phyloP scores from a whole-genome alignment of 768 basidiomycete species.

The Suillus plorans region DNA sequence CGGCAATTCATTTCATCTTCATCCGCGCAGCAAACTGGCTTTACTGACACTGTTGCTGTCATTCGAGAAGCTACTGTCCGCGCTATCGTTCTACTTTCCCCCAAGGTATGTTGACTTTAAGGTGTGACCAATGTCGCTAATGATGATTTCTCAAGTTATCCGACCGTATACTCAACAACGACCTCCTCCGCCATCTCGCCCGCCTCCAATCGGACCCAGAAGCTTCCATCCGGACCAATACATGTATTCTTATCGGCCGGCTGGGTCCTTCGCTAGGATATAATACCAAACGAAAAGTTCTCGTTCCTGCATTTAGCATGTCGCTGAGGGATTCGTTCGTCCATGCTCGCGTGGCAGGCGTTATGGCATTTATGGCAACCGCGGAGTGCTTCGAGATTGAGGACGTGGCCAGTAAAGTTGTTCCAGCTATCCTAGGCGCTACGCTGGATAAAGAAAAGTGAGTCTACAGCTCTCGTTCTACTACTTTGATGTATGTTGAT shows the following conservation, averaged over 20 bases:
- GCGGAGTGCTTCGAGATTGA: conserved; percentile 86
- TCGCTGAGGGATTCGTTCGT: conserved; percentile 90
- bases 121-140: not conserved
- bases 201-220: conserved; percentile 92
- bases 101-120: conserved; percentile 57
- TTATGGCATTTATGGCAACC: conserved; percentile 96
- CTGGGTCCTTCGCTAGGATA: conserved; percentile 82
- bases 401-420: conserved; percentile 86
- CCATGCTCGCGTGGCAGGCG: conserved; percentile 88
- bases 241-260: conserved; percentile 92
- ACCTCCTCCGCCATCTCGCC: conserved; percentile 88
- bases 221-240: conserved; percentile 95
- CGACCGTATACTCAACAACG: conserved; percentile 94
- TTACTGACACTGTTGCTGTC: conserved; percentile 90
- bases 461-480: conserved; percentile 15
- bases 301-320: conserved; percentile 91
- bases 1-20: not conserved
- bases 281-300: conserved; percentile 93
- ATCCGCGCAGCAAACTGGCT: conserved; percentile 80
- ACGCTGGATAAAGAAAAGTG: conserved; percentile 94
- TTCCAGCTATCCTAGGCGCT: conserved; percentile 79
- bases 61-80: conserved; percentile 95
- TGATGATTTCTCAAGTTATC: conserved; percentile 53
- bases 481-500: not conserved
- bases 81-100: conserved; percentile 78